Conservation (phyloP, 257 asterid species). For the Dorcoceras hygrometricum region DNA sequence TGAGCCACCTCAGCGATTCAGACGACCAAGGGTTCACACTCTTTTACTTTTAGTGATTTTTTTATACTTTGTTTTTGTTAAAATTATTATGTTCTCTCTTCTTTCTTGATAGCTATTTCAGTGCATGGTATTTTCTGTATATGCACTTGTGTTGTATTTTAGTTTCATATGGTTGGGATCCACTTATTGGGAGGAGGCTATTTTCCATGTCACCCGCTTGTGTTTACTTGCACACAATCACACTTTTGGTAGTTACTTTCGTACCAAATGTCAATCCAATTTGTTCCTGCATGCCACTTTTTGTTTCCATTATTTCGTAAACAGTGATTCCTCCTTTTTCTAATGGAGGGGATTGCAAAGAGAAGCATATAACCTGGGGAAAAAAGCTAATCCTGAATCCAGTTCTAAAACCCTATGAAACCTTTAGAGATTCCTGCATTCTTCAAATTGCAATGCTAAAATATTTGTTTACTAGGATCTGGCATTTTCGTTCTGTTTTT, state of each 20-base stretch:
- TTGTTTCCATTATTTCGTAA: background rate
- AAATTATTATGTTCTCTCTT: background rate
- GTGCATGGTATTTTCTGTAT: background rate
- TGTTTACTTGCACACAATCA: background rate
- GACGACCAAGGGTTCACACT: conserved; percentile 82
- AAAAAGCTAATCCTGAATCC: too few relatives aligned
- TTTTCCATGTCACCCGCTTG: background rate
- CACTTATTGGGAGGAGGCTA: too few relatives aligned
- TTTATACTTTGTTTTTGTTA: background rate
- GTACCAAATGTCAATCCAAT: background rate
- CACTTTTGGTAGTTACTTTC: too few relatives aligned
- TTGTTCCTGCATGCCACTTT: background rate
- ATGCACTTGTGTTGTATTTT: too few relatives aligned
- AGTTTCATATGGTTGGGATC: too few relatives aligned
- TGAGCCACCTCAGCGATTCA: conserved; percentile 92
- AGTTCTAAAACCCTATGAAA: too few relatives aligned
- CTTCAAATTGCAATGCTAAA: too few relatives aligned
- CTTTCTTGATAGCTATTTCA: background rate
- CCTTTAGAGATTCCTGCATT: too few relatives aligned
- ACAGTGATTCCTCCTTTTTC: background rate
- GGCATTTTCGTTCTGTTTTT: background rate
- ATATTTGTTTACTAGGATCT: too few relatives aligned
- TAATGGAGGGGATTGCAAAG: too few relatives aligned
- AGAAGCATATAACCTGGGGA: background rate
- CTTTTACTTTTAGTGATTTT: background rate